Percentiles rank a stretch among this genome's conserved stretches.
Evolutionary conservation across 257 asterid species (phyloP).

Genomic region (Gentiana straminea): DNA sequence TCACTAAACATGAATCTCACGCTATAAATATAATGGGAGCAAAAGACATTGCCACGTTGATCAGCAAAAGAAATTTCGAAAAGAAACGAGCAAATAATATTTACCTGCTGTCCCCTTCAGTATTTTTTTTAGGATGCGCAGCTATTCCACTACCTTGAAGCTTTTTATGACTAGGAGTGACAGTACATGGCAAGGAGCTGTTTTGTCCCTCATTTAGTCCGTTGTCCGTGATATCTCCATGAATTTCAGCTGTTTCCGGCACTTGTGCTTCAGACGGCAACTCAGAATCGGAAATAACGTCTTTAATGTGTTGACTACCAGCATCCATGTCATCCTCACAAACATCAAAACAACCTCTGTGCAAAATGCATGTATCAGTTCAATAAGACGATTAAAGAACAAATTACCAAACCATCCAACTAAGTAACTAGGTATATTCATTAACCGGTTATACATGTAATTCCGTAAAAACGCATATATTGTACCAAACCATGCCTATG

Average conservation of each 20-base stretch:
- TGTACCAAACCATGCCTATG: neutral
- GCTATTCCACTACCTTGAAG: conserved; percentile 44
- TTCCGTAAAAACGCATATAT: too few relatives aligned
- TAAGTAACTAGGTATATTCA: too few relatives aligned
- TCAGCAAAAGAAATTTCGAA: too few relatives aligned
- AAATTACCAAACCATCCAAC: too few relatives aligned
- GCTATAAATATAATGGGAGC: too few relatives aligned
- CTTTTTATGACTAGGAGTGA: conserved; percentile 32
- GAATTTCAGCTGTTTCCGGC: conserved; percentile 19
- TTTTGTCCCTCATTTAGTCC: conserved; percentile 33
- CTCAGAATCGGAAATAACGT: conserved; percentile 47
- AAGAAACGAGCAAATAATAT: too few relatives aligned
- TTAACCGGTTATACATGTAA: too few relatives aligned
- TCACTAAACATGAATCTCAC: too few relatives aligned
- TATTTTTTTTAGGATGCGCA: conserved; percentile 49
- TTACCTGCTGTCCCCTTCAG: conserved; percentile 71
- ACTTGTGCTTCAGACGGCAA: conserved; percentile 30
- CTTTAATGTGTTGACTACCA: conserved; percentile 58
- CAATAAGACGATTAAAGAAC: conserved; percentile 1
- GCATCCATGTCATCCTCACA: conserved; percentile 58
- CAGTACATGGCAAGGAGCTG: conserved; percentile 36
- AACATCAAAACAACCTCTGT: conserved; percentile 94
- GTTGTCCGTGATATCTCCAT: conserved; percentile 11
- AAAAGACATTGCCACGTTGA: too few relatives aligned
- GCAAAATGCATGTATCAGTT: conserved; percentile 14